Percentiles rank a stretch among this genome's conserved stretches.
Evolutionary conservation across 2,329 filamentous ascomycete genomes (phyloP).

Genomic region (Fusarium burgessii): DNA sequence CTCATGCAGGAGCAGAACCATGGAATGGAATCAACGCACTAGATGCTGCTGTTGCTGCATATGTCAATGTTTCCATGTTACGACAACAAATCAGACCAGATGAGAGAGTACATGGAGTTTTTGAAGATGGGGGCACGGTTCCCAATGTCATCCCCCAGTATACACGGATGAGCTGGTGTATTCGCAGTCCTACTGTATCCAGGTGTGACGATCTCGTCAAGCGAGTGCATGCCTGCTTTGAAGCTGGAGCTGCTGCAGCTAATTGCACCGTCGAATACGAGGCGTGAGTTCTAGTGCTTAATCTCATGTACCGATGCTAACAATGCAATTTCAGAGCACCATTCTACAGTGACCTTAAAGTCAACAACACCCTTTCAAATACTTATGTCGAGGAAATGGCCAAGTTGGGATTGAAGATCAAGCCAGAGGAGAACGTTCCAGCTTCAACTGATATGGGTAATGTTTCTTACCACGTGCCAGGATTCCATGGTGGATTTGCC

Average conservation of each 20-base stretch:
- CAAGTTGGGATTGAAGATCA: neutral
- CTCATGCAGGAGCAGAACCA: neutral
- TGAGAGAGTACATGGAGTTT: neutral
- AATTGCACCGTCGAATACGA: neutral
- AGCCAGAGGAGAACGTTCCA: neutral
- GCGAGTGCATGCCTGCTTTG: neutral
- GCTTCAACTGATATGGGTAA: neutral
- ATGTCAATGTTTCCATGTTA: neutral
- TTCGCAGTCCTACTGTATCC: neutral
- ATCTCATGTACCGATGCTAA: rapidly evolving
- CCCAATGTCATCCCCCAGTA: neutral
- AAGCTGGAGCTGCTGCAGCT: neutral
- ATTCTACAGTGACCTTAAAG: neutral
- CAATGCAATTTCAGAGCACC: neutral
- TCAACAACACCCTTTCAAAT: neutral
- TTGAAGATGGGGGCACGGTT: neutral
- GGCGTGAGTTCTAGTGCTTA: neutral
- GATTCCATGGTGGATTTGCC: neutral
- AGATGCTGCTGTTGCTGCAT: neutral
- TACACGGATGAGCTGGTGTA: neutral
- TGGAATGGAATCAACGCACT: neutral
- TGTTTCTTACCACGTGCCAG: neutral
- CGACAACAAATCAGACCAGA: neutral
- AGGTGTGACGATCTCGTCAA: neutral
- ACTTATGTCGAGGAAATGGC: neutral